Percentiles rank a stretch among this genome's conserved stretches.
These are phyloP conservation scores for Yamadazyma akitaensis DNA, from an alignment of 805 yeast genomes.

Conservation along the genomic window DNA sequence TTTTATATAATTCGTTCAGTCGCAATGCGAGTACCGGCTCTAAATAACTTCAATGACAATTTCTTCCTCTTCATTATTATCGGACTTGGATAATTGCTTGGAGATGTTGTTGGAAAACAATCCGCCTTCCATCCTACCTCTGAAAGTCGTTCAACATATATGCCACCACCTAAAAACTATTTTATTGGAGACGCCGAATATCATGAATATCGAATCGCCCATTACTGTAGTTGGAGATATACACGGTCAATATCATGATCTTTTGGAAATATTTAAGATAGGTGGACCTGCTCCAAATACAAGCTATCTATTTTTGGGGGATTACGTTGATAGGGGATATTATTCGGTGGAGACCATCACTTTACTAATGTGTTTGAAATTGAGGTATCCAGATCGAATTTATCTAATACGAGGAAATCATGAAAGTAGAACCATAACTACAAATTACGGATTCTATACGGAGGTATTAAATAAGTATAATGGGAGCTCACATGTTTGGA, in stretches of 20 bases:
- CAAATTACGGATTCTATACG: slow-evolving; percentile 93
- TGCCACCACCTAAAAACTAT: slow-evolving; percentile 83
- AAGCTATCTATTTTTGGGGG: slow-evolving; percentile 89
- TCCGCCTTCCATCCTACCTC: slow-evolving; percentile 43
- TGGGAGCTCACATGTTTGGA: slow-evolving; percentile 70
- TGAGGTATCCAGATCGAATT: slow-evolving; percentile 84
- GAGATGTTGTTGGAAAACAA: slow-evolving; percentile 39
- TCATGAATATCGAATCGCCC: slow-evolving; percentile 79
- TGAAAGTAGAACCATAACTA: slow-evolving; percentile 94
- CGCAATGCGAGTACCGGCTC: slow-evolving; percentile 6
- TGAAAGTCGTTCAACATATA: slow-evolving; percentile 37
- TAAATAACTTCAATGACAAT: slow-evolving; percentile 25
- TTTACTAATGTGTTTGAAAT: slow-evolving; percentile 72
- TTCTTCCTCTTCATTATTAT: slow-evolving; percentile 27
- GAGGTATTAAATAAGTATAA: slow-evolving; percentile 93
- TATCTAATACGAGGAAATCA: slow-evolving; percentile 90
- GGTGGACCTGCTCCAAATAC: slow-evolving; percentile 95
- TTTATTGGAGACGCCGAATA: slow-evolving; percentile 77
- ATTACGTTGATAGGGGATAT: slow-evolving; percentile 93
- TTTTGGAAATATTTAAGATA: slow-evolving; percentile 86
- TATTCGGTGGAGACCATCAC: slow-evolving; percentile 92
- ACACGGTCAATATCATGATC: slow-evolving; percentile 95
- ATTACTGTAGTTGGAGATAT: slow-evolving; percentile 96
- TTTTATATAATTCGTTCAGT: neutral
- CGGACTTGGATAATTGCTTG: slow-evolving; percentile 42